Evolutionary conservation across 179 eudicot species (phyloP).

Genomic region (Nepenthes alata): DNA sequence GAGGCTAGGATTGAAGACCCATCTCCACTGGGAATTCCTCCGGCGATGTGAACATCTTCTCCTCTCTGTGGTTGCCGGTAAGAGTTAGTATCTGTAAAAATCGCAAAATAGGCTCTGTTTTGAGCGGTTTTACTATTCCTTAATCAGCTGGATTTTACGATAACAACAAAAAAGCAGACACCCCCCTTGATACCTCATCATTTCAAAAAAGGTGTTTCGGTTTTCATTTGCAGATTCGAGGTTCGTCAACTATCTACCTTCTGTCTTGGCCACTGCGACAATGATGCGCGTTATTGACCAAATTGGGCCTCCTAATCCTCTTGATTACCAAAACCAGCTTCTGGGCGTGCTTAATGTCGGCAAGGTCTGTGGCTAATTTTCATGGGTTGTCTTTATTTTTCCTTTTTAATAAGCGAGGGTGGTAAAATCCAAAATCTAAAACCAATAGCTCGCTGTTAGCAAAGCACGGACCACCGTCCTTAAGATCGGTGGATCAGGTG

Average conservation of each 20-base stretch:
- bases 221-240: slow-evolving; percentile 46
- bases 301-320: slow-evolving; percentile 38
- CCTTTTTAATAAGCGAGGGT: not conserved
- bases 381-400: not conserved
- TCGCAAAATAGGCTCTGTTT: not conserved
- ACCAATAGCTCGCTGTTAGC: too few species aligned
- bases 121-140: not conserved
- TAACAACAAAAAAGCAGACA: not conserved
- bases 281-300: slow-evolving; percentile 70
- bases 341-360: slow-evolving; percentile 45
- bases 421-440: too few species aligned
- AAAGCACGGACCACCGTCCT: too few species aligned
- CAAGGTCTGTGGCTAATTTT: slow-evolving; percentile 34
- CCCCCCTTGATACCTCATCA: not conserved
- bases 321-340: slow-evolving; percentile 63
- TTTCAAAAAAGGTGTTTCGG: not conserved
- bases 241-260: slow-evolving; percentile 43
- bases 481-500: too few species aligned
- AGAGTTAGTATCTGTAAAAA: slow-evolving; percentile 3
- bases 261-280: slow-evolving; percentile 69
- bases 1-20: slow-evolving; percentile 33
- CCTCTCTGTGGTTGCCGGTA: slow-evolving; percentile 34
- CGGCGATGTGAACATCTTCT: slow-evolving; percentile 29
- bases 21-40: slow-evolving; percentile 36
- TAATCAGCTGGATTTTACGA: too few species aligned